phyloP scores from a whole-genome alignment of 75 land plant genomes.

The Pseudotsuga menziesii region DNA sequence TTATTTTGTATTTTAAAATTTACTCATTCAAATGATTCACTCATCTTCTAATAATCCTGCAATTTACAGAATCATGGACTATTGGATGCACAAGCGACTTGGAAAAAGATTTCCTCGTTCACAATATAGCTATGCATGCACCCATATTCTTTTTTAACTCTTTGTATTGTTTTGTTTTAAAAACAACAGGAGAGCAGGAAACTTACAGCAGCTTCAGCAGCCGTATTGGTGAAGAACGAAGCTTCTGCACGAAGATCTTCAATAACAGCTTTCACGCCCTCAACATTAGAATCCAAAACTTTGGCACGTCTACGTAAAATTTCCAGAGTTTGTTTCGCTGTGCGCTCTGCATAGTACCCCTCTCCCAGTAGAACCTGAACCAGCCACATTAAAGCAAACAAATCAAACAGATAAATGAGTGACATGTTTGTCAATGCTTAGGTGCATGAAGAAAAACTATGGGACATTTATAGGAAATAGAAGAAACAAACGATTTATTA shows the following conservation, averaged over 20 bases:
- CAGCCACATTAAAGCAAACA: conserved; percentile 12
- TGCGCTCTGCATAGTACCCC: conserved; percentile 85
- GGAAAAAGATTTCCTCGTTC: background rate
- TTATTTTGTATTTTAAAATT: too few species aligned
- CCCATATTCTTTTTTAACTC: background rate
- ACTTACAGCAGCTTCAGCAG: conserved; percentile 76
- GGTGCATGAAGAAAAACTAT: background rate
- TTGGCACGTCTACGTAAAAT: conserved; percentile 69
- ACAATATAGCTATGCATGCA: background rate
- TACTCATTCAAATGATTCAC: background rate
- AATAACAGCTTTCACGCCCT: conserved; percentile 50
- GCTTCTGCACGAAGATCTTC: conserved; percentile 76
- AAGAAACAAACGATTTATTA: background rate
- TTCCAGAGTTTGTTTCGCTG: conserved; percentile 74
- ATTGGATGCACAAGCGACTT: background rate
- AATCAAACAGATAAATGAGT: conserved; percentile 4
- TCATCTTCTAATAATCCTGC: background rate
- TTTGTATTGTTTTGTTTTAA: background rate
- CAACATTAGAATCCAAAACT: conserved; percentile 44
- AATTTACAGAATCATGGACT: background rate
- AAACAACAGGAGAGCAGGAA: background rate
- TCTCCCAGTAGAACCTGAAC: conserved; percentile 88
- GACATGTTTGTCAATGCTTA: background rate
- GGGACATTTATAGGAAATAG: background rate
- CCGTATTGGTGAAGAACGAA: conserved; percentile 59